Base-by-base conservation (phyloP, 2,329 filamentous ascomycete species). In the Plenodomus tracheiphilus region DNA sequence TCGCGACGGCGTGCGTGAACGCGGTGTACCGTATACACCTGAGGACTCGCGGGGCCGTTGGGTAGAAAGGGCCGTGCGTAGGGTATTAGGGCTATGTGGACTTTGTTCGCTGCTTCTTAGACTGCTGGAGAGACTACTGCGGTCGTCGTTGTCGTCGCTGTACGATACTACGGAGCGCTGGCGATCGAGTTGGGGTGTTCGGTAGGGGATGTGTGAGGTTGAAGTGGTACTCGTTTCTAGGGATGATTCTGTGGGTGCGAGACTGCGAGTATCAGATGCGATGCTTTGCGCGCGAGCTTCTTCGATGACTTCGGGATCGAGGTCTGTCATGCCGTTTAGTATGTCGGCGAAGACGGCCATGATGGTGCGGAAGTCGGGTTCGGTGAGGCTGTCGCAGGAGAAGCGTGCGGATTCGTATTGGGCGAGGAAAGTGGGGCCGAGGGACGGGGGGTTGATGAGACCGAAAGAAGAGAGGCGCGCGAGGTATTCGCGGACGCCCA, bases 351-450 rank as follows among this genome's bases (percentile, higher is more conserved):
- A 97, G 20, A 89, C 79, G 47, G 85, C 82, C 91, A 97, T 97
- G 22, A 97, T 77, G 18, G 81, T 75, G 32, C 88, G 81, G 68
- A 99, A 97, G 43, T 87, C 81, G 0, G 74, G 64, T 59, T 92
- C 87, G 2, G 83, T 81, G 3, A 96, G 76, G 1, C 87, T 82
- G 4, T 78, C 76, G 0, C 82, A 83, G 2, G 89, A 92, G 74
- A 96, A 99, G 35, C 93, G 86, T 2, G 91, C 91, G 48, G 83
- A 79, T 74, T 97, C 94, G 73, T 97, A 99, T 17, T 83, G 76
- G 1, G 80, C 73, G 17, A 97, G 74, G 66, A 97, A 99, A 2
- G 75, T 72, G 2, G 76, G 65, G 15, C 77, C 75, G 18, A 82
- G 60, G n/a, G 74, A 68, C 13, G 74, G 54, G 70, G 84, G 68